These are phyloP conservation scores for Aspergillus persii DNA, from an alignment of 2,329 filamentous ascomycete genomes.

Conservation along the genomic window DNA sequence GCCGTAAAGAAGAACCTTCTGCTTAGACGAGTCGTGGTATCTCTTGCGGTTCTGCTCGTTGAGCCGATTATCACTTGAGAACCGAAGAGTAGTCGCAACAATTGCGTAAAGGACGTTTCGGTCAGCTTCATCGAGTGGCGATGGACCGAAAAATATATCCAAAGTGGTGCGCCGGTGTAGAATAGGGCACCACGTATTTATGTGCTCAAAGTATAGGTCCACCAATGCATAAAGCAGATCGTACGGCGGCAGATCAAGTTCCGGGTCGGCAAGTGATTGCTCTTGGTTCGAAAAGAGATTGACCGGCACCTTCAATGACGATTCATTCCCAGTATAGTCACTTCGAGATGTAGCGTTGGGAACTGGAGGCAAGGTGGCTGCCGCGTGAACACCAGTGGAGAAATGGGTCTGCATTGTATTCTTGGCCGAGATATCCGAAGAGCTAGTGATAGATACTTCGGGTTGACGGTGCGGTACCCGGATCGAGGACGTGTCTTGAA, in stretches of 20 bases:
- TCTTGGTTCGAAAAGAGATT: conserved; percentile 52
- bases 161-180: conserved; percentile 80
- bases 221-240: conserved; percentile 70
- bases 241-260: conserved; percentile 71
- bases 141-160: conserved; percentile 75
- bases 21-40: conserved; percentile 79
- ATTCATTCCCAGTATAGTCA: conserved; percentile 47
- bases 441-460: conserved; percentile 41
- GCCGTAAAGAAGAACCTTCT: conserved; percentile 81
- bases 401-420: conserved; percentile 24
- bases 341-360: conserved; percentile 20
- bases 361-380: conserved; percentile 24
- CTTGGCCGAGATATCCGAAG: conserved; percentile 33
- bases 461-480: conserved; percentile 46
- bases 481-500: conserved; percentile 58
- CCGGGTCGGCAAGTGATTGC: conserved; percentile 48
- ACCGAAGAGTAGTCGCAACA: conserved; percentile 81
- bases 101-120: conserved; percentile 82
- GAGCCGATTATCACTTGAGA: conserved; percentile 73
- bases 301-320: conserved; percentile 58
- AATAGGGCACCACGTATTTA: conserved; percentile 85
- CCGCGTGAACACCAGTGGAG: conserved; percentile 20
- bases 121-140: conserved; percentile 75
- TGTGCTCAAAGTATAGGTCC: conserved; percentile 75
- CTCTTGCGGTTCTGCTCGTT: conserved; percentile 69